These are phyloP conservation scores for Phanerochaete carnosa DNA, from an alignment of 768 basidiomycete species.

Conservation along the genomic window DNA sequence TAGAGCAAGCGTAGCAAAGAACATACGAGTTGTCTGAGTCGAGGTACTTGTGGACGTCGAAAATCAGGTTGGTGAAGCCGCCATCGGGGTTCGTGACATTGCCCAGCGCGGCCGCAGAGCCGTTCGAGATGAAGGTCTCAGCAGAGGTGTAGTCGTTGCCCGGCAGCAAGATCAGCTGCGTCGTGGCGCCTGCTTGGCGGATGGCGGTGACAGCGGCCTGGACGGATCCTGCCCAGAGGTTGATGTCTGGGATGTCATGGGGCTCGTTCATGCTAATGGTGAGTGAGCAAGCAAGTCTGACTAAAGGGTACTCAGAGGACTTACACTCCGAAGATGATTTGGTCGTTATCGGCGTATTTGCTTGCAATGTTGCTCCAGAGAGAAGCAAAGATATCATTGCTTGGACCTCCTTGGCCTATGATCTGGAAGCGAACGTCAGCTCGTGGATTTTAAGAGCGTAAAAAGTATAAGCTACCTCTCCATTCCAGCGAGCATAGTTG, in stretches of 20 bases:
- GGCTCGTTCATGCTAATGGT: slow-evolving; percentile 57
- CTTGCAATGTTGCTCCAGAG: slow-evolving; percentile 52
- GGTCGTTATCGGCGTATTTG: slow-evolving; percentile 39
- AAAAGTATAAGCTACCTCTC: slow-evolving; percentile 27
- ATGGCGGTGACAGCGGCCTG: slow-evolving; percentile 62
- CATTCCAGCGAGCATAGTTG: slow-evolving; percentile 59
- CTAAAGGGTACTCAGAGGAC: slow-evolving; percentile 14
- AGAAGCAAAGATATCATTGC: slow-evolving; percentile 48
- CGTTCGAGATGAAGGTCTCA: slow-evolving; percentile 45
- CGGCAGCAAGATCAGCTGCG: slow-evolving; percentile 55
- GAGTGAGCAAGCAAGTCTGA: neutral
- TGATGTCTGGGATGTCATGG: slow-evolving; percentile 50
- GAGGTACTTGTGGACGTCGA: slow-evolving; percentile 65
- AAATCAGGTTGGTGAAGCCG: slow-evolving; percentile 41
- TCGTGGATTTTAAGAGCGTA: neutral
- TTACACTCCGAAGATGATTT: slow-evolving; percentile 47
- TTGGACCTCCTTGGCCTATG: slow-evolving; percentile 61
- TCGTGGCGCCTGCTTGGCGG: slow-evolving; percentile 50
- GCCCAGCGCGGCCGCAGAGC: slow-evolving; percentile 45
- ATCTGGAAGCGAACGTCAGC: slow-evolving; percentile 27
- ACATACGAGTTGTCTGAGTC: slow-evolving; percentile 45
- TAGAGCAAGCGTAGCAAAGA: neutral
- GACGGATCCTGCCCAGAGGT: slow-evolving; percentile 46
- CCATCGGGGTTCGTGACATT: slow-evolving; percentile 46
- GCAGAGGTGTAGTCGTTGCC: slow-evolving; percentile 57